Base-by-base conservation (phyloP, 1,284 basidiomycete species). In the Cryptococcus sp. region DNA sequence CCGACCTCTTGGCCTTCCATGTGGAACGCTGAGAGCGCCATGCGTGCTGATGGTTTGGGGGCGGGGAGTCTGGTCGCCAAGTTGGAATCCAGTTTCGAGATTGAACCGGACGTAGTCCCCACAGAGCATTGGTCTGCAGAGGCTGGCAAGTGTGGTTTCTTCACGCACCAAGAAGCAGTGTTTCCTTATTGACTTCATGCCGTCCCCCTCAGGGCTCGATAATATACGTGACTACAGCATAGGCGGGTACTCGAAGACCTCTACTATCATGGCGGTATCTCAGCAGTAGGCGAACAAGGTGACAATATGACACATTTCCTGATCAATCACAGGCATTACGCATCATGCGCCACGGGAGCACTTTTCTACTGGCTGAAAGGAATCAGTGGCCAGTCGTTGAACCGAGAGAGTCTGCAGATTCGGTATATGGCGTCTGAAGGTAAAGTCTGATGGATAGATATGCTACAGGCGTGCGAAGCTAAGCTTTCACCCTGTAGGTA, bases 271-370 rank as follows among this genome's bases (percentile, higher is more conserved):
- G 16, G 84, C 89, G 0, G 83, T 86, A 1, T 85, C 87, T 3
- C 87, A 88, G 71, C 91, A 92, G 88, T 90, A 68, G 69, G 80
- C 81, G 77, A 79, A n/a, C 17, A 16, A 17, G 35, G 22, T 50
- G 27, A 16, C 23, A 2, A 25, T 31, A 10, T 44, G 4, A 1
- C 40, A 31, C 7, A 52, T 8, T 13, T 46, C 38, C 56, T 19
- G 20, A 22, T 47, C 27, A 22, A 27, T 17, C 42, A 8, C 60
- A 94, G 91, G 76, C 93, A 91, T 72, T 94, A 92, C 70, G 88
- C 90, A 0, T 84, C 95, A 2, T 90, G 89, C 10, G 92, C 94
- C 1, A 82, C 85, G 0, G 87, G 87, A 47, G 93, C 91, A 0
- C 80, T 96, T 10, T 91, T 97, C 81, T 89, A 90, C 73, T 87